Conservation (phyloP, 352 stramenopile genomes). For the Globisporangium cylindrosporum region DNA sequence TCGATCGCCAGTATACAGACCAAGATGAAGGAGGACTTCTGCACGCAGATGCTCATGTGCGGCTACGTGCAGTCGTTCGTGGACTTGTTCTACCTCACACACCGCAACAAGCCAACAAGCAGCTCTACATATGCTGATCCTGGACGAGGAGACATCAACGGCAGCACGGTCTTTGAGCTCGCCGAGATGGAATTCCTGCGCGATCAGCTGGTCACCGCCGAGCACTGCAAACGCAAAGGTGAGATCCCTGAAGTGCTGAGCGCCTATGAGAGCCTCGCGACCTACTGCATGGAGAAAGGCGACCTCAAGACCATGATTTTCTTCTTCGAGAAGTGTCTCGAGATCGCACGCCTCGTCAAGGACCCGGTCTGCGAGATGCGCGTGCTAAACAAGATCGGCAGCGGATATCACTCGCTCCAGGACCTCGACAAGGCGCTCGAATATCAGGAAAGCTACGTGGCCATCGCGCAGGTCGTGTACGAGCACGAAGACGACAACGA, state of each 20-base stretch:
- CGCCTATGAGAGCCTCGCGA: conserved; percentile 75
- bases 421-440: conserved; percentile 72
- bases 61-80: conserved; percentile 93
- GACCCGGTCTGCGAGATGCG: conserved; percentile 87
- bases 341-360: conserved; percentile 85
- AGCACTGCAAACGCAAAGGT: conserved; percentile 87
- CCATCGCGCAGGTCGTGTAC: conserved; percentile 67
- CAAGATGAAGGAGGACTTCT: conserved; percentile 78
- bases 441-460: conserved; percentile 81
- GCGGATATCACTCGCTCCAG: conserved; percentile 68
- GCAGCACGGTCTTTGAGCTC: conserved; percentile 13
- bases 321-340: conserved; percentile 93
- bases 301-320: conserved; percentile 90
- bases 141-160: not conserved
- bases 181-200: conserved; percentile 86
- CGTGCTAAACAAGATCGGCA: conserved; percentile 80
- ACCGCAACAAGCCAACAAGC: conserved; percentile 51
- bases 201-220: conserved; percentile 83
- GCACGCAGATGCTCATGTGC: conserved; percentile 81
- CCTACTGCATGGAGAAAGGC: conserved; percentile 63
- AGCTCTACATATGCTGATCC: not conserved
- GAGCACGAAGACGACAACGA: conserved; percentile 63
- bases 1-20: conserved; percentile 22
- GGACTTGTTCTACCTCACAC: conserved; percentile 94
- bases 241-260: conserved; percentile 46